Conservation (phyloP, 495 filamentous ascomycete species). For the Massariosphaeria phaeospora region DNA sequence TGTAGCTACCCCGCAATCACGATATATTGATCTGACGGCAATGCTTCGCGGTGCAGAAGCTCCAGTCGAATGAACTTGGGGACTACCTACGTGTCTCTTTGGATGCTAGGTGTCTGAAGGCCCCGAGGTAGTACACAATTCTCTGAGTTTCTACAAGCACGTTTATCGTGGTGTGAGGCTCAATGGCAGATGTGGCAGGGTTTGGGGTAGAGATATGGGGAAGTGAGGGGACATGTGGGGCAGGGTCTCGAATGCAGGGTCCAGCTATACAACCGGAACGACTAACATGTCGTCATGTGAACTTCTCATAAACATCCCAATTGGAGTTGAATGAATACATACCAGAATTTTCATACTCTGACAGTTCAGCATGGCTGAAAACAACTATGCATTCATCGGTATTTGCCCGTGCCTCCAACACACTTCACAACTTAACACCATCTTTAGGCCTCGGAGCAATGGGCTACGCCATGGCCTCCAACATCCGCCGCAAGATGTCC, state of each 20-base stretch:
- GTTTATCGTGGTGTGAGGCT: too few species aligned
- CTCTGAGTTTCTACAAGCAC: too few species aligned
- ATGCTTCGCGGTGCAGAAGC: neutral
- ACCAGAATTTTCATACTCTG: too few species aligned
- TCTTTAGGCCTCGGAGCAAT: slow-evolving; percentile 28
- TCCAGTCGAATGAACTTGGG: too few species aligned
- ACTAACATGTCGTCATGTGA: too few species aligned
- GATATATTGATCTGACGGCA: neutral
- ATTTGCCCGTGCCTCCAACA: neutral
- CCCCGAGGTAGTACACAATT: too few species aligned
- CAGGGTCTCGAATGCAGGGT: slow-evolving; percentile 9
- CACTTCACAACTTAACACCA: slow-evolving; percentile 6
- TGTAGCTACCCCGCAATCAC: slow-evolving; percentile 12
- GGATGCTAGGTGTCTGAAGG: too few species aligned
- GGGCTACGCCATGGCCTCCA: slow-evolving; percentile 31
- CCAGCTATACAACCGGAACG: too few species aligned
- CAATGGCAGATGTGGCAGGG: neutral
- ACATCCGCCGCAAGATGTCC: slow-evolving; percentile 20
- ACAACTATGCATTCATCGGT: slow-evolving; percentile 29
- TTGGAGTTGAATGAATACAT: too few species aligned
- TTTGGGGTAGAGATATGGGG: slow-evolving; percentile 5
- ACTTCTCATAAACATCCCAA: neutral
- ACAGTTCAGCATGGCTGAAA: slow-evolving; percentile 25
- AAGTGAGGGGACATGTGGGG: slow-evolving; percentile 24
- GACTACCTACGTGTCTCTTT: too few species aligned